Percentiles rank a stretch among this genome's conserved stretches.
Evolutionary conservation across 441 rosid genomes (phyloP).

Genomic region (Biscutella laevigata): DNA sequence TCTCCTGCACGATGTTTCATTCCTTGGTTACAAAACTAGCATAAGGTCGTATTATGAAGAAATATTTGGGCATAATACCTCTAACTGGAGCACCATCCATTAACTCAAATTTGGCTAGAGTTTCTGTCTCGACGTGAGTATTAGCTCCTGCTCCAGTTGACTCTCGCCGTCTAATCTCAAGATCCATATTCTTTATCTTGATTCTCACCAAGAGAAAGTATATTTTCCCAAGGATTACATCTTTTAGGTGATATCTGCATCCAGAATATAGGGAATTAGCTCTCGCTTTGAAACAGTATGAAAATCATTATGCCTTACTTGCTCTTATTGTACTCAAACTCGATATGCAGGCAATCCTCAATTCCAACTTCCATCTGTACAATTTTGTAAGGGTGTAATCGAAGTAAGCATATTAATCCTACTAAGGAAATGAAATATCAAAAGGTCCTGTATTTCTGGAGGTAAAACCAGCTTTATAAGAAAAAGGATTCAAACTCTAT

Average conservation of each 20-base stretch:
- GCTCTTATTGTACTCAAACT: conserved; percentile 97
- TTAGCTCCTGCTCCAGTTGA: conserved; percentile 92
- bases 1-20: conserved; percentile 40
- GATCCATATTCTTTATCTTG: conserved; percentile 96
- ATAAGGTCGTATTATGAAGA: no score
- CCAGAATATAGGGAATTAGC: neutral
- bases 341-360: conserved; percentile 98
- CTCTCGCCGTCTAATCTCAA: conserved; percentile 93
- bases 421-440: no score
- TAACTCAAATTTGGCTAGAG: conserved; percentile 89
- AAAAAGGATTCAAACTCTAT: no score
- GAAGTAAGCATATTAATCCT: no score
- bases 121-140: conserved; percentile 95
- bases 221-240: conserved; percentile 87
- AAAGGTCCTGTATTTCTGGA: no score
- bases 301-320: conserved; percentile 45
- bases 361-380: conserved; percentile 98
- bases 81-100: conserved; percentile 99
- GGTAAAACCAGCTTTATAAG: no score
- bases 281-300: no score
- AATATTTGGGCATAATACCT: conserved; percentile 37
- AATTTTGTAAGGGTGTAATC: no score
- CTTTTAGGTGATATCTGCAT: conserved; percentile 88
- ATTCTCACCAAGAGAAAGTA: conserved; percentile 88
- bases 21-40: no score